phyloP scores from a whole-genome alignment of 768 basidiomycete species.

The Russula earlei region DNA sequence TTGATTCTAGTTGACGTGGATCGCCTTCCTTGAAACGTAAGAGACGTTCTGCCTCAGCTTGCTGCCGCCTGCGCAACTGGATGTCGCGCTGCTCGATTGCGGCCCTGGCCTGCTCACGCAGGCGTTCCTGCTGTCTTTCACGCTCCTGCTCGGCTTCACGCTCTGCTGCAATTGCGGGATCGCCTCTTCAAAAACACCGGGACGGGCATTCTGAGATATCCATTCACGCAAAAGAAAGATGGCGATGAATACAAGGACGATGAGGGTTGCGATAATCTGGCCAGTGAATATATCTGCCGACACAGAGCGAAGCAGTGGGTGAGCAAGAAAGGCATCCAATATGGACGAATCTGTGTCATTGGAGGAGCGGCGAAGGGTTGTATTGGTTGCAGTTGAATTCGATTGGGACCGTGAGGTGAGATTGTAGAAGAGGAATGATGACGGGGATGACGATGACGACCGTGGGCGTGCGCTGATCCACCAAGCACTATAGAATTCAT shows the following conservation, averaged over 20 bases:
- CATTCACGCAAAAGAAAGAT: conserved; percentile 90
- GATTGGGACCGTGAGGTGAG: conserved; percentile 15
- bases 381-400: conserved; percentile 15
- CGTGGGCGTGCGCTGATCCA: conserved; percentile 63
- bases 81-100: conserved; percentile 9
- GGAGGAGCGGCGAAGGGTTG: neutral
- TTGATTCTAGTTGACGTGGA: neutral
- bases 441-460: conserved; percentile 24
- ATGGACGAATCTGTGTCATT: conserved; percentile 9
- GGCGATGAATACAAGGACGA: conserved; percentile 81
- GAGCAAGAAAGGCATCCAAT: conserved; percentile 21
- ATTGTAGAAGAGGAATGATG: conserved; percentile 18
- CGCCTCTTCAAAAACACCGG: conserved; percentile 81
- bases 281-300: conserved; percentile 87
- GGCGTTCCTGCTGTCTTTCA: conserved; percentile 4
- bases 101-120: conserved; percentile 9
- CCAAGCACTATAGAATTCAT: conserved; percentile 51
- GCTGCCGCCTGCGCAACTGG: conserved; percentile 11
- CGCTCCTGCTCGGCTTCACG: conserved; percentile 16
- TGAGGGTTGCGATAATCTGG: conserved; percentile 86
- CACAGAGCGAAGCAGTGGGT: conserved; percentile 45
- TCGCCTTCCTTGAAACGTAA: conserved; percentile 2
- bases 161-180: conserved; percentile 30
- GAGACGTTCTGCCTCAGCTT: conserved; percentile 2
- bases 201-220: conserved; percentile 87